These are phyloP conservation scores for Podila minutissima DNA, from an alignment of 192 early-diverging fungal species.

Conservation along the genomic window DNA sequence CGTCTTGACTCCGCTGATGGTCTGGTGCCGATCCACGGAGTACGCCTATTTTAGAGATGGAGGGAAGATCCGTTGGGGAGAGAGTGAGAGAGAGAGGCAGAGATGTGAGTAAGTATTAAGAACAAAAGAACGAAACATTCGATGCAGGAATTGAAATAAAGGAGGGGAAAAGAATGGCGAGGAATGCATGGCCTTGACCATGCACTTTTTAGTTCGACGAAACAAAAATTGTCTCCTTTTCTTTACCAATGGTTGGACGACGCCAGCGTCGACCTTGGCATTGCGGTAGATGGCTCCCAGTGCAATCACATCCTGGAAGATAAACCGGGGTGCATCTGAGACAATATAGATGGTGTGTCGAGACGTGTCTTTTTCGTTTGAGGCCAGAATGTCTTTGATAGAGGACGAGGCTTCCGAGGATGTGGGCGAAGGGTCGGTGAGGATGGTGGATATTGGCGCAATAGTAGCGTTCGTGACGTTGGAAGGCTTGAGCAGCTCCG, in stretches of 20 bases:
- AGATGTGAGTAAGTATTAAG: too few relatives aligned
- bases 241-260: conserved; percentile 59
- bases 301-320: conserved; percentile 59
- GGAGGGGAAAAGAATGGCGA: too few relatives aligned
- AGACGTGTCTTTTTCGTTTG: conserved; percentile 8
- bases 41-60: conserved; percentile 48
- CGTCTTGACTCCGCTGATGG: conserved; percentile 57
- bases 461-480: not conserved
- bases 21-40: conserved; percentile 62
- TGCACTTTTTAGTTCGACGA: too few relatives aligned
- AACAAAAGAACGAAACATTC: too few relatives aligned
- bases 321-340: conserved; percentile 63
- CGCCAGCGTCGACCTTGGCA: conserved; percentile 66
- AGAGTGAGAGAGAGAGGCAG: not conserved
- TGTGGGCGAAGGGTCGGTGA: not conserved
- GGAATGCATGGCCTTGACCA: too few relatives aligned
- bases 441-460: not conserved
- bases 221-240: not conserved
- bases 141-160: too few relatives aligned
- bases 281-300: conserved; percentile 61
- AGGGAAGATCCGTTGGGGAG: not conserved
- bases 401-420: not conserved
- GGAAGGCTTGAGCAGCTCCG: conserved; percentile 47
- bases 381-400: not conserved
- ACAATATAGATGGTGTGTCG: conserved; percentile 59